Base-by-base conservation (phyloP, 176 grass and related monocot species). In the Oryza glumipatula region DNA sequence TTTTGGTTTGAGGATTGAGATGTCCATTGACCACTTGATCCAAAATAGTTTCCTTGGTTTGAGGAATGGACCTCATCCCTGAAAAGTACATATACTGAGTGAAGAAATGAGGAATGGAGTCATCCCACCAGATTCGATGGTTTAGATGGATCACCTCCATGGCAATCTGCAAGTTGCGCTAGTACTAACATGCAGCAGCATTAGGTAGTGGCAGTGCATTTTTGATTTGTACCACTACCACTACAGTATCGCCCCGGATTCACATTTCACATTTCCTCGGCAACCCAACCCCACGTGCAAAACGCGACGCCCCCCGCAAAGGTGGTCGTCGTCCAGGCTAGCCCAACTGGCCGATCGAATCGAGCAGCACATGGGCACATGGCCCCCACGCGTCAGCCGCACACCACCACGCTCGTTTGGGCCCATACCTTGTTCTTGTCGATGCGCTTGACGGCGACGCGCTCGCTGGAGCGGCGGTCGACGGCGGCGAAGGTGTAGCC, bases 381-480 rank as follows among this genome's bases (percentile, higher is more conserved):
- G 36, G 72, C 63, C 80, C 80, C 86, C 86, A 83, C 51, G 38
- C 12, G 80, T 78, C 80, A 83, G 80, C 30, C 14, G 43, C n/a
- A 47, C 38, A 26, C n/a, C 12, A 17, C 12, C 4, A 41, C 11
- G 10, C 72, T 32, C 12, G 33, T n/a, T 17, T 19, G 49, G 32
- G 45, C 11, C 15, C 43, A 74, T 76, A 92, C 94, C 92, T 97
- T 97, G 71, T 89, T 97, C 74, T 94, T 97, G 58, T 97, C 90
- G 84, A 97, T 97, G 82, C 95, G 85, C 78, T 97, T 97, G 83
- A 97, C 92, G 15, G 95, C 95, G 54, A 94, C 90, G 45, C 85
- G 84, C 52, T 97, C 80, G 24, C 80, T 74, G 76, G 82, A 91
- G 70, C 45, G 33, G 70, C 93, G 86, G 84, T 97, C 90, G 51